Conservation (phyloP, 2,329 filamentous ascomycete genomes). For the Anthostomella pinea region DNA sequence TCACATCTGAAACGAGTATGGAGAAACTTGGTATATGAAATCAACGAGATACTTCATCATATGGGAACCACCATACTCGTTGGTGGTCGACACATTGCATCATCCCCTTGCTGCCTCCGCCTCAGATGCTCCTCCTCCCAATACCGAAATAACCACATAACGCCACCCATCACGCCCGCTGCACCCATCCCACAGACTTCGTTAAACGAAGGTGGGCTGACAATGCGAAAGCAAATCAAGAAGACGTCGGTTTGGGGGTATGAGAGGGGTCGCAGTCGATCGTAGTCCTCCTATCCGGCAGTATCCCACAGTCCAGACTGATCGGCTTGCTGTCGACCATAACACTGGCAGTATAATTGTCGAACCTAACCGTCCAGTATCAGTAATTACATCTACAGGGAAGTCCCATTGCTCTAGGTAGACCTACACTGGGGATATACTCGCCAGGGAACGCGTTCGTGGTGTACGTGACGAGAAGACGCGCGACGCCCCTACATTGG, state of each 20-base stretch:
- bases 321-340: conserved; percentile 99
- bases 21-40: no score
- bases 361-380: conserved; percentile 62
- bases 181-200: no score
- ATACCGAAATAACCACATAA: no score
- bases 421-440: conserved; percentile 95
- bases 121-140: no score
- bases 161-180: no score
- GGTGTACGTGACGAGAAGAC: conserved; percentile 97
- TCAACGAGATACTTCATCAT: no score
- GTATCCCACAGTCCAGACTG: conserved; percentile 98
- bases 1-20: no score
- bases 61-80: no score
- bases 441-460: conserved; percentile 99
- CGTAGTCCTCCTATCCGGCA: conserved; percentile 97
- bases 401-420: neutral
- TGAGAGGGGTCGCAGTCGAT: conserved; percentile 87
- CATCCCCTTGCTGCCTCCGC: no score
- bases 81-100: no score
- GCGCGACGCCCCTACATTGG: no score
- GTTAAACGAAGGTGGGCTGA: conserved; percentile 95
- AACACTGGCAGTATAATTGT: conserved; percentile 98
- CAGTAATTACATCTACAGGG: conserved; percentile 10
- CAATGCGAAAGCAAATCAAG: conserved; percentile 96
- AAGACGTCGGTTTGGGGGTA: conserved; percentile 99